These are phyloP conservation scores for Aphanoascus verrucosus DNA, from an alignment of 2,329 filamentous ascomycete genomes.

Conservation along the genomic window DNA sequence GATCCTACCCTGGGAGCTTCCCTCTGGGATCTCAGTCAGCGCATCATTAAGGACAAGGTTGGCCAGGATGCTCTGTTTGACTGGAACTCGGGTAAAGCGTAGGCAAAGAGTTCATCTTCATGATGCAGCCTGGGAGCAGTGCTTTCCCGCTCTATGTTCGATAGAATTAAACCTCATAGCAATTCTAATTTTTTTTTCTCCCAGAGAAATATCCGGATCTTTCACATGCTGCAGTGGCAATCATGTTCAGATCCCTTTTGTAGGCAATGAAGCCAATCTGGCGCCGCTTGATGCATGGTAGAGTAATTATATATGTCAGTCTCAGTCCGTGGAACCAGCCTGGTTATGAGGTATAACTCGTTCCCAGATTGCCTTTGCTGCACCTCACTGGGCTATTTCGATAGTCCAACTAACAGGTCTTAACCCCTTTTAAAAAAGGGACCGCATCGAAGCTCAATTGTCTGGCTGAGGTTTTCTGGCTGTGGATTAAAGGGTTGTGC, in stretches of 20 bases:
- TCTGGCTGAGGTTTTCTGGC: no score
- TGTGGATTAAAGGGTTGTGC: conserved; percentile 5
- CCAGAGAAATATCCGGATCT: no score
- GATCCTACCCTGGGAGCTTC: not conserved
- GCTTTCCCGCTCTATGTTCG: no score
- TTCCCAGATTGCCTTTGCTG: conserved; percentile 9
- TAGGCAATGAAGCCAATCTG: conserved; percentile 41
- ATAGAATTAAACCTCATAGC: no score
- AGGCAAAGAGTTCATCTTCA: not conserved
- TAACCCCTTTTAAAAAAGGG: conserved; percentile 8
- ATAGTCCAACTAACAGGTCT: conserved; percentile 10
- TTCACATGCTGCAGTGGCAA: conserved; percentile 29
- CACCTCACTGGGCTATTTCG: conserved; percentile 14
- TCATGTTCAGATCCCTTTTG: conserved; percentile 42
- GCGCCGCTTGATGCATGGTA: conserved; percentile 39
- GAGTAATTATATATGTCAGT: conserved; percentile 30
- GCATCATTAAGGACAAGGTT: not conserved
- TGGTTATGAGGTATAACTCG: conserved; percentile 32
- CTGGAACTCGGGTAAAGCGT: not conserved
- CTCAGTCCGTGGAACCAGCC: conserved; percentile 21
- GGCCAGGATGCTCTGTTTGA: not conserved
- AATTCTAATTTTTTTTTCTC: no score
- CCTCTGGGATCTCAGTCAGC: not conserved
- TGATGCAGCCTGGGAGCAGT: no score
- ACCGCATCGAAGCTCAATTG: conserved; percentile 1